Evolutionary conservation across 768 basidiomycete species (phyloP).

Genomic region (Daedaleopsis sinensis): DNA sequence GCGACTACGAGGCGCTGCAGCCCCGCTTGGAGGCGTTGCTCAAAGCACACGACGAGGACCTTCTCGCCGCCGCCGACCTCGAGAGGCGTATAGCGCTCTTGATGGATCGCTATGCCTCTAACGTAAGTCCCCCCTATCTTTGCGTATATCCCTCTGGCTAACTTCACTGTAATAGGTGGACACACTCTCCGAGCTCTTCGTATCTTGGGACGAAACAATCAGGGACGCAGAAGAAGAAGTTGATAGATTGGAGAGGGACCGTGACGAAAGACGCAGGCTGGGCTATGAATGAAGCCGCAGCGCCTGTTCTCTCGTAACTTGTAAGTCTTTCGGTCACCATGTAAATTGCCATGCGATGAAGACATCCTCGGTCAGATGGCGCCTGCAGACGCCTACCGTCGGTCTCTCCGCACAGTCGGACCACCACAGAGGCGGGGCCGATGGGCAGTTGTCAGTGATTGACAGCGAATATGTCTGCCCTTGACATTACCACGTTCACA

Average conservation of each 20-base stretch:
- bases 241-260: constrained; percentile 59
- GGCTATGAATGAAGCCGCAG: constrained; percentile 50
- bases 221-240: constrained; percentile 67
- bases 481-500: background rate
- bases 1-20: constrained; percentile 66
- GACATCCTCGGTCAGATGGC: background rate
- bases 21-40: constrained; percentile 69
- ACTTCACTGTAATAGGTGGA: constrained; percentile 56
- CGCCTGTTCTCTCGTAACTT: background rate
- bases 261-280: constrained; percentile 58
- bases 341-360: background rate
- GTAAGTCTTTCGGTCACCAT: background rate
- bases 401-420: background rate
- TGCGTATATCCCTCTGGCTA: background rate
- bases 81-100: constrained; percentile 68
- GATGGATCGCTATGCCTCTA: constrained; percentile 70
- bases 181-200: constrained; percentile 80
- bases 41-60: constrained; percentile 61
- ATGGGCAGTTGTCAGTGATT: background rate
- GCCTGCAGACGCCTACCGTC: background rate
- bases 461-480: background rate
- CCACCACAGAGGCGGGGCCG: background rate
- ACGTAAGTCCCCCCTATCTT: constrained; percentile 48
- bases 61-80: constrained; percentile 54
- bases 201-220: constrained; percentile 81